Evolutionary conservation across 2,329 filamentous ascomycete species (phyloP).

Genomic region (Colletotrichum spinosum): DNA sequence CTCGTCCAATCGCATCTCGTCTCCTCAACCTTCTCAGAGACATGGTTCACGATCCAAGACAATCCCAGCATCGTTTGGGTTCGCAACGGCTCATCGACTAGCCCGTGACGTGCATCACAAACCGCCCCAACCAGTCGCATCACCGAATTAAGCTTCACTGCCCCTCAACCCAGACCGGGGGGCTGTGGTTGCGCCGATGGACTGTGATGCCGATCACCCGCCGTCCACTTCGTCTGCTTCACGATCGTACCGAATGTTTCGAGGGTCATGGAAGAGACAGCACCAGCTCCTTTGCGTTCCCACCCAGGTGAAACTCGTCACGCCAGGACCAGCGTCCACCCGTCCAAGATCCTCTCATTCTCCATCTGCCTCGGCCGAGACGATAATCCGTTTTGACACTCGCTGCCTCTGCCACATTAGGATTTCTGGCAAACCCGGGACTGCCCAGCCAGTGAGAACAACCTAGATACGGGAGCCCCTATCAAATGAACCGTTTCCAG

Average conservation of each 20-base stretch:
- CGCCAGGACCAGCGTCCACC: constrained; percentile 1
- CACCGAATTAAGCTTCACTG: too few species aligned
- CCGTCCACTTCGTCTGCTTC: too few species aligned
- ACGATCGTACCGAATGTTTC: not conserved
- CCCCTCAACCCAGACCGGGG: too few species aligned
- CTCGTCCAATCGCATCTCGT: too few species aligned
- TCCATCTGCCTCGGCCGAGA: constrained; percentile 15
- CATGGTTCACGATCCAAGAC: too few species aligned
- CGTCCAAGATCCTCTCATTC: not conserved
- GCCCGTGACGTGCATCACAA: too few species aligned
- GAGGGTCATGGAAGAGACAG: constrained; percentile 10
- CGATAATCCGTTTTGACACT: constrained; percentile 13
- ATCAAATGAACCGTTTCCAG: not conserved
- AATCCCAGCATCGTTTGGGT: too few species aligned
- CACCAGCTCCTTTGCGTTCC: not conserved
- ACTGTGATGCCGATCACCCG: too few species aligned
- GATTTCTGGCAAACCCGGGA: constrained; percentile 3
- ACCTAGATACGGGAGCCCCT: not conserved
- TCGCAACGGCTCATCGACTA: too few species aligned
- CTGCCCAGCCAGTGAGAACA: not conserved
- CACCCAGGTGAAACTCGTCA: constrained; percentile 22
- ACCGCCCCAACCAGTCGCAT: too few species aligned
- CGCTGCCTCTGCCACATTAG: constrained; percentile 22
- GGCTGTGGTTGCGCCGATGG: too few species aligned
- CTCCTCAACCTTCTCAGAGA: too few species aligned